A percentile compares a stretch with the other conserved stretches of the same genome.
Conservation (phyloP, 306 rosid species). For the Lotus japonicus region DNA sequence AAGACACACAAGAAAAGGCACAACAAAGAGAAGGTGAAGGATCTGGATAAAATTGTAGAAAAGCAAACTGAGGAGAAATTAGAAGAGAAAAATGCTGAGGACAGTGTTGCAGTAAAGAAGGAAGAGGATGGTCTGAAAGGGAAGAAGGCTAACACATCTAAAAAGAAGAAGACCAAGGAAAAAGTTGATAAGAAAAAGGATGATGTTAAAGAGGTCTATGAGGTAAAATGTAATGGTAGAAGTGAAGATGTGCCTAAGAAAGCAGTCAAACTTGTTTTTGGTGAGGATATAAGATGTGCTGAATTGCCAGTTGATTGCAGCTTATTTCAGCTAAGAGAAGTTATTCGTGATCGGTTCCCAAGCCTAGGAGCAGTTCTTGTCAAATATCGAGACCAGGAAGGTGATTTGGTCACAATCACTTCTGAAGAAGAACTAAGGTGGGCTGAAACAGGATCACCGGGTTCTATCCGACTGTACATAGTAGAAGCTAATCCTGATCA, state of each 20-base stretch:
- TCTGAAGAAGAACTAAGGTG: constrained; percentile 64
- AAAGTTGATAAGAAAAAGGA: constrained; percentile 41
- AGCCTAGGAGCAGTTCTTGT: constrained; percentile 59
- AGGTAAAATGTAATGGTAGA: constrained; percentile 37
- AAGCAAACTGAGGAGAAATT: constrained; percentile 20
- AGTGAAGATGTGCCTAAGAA: constrained; percentile 46
- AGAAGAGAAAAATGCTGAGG: constrained; percentile 23
- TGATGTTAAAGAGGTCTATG: constrained; percentile 63
- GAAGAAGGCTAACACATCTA: constrained; percentile 21
- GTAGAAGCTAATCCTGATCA: constrained; percentile 59
- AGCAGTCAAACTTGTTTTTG: constrained; percentile 69
- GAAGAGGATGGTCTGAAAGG: not conserved
- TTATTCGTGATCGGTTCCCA: constrained; percentile 56
- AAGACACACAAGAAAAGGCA: constrained; percentile 58
- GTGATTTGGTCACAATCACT: constrained; percentile 86
- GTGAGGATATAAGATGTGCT: constrained; percentile 86
- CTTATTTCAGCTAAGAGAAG: constrained; percentile 66
- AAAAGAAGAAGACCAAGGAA: constrained; percentile 43
- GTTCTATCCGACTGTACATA: constrained; percentile 61
- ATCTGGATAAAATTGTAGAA: constrained; percentile 13
- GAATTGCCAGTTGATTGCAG: constrained; percentile 66
- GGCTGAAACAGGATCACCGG: constrained; percentile 67
- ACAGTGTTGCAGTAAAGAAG: not conserved
- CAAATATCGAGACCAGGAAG: constrained; percentile 84
- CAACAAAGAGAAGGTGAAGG: constrained; percentile 38